A percentile compares a stretch with the other conserved stretches of the same genome.
Evolutionary conservation across 2,329 filamentous ascomycete species (phyloP).

Genomic region (Sclerotinia subarctica): DNA sequence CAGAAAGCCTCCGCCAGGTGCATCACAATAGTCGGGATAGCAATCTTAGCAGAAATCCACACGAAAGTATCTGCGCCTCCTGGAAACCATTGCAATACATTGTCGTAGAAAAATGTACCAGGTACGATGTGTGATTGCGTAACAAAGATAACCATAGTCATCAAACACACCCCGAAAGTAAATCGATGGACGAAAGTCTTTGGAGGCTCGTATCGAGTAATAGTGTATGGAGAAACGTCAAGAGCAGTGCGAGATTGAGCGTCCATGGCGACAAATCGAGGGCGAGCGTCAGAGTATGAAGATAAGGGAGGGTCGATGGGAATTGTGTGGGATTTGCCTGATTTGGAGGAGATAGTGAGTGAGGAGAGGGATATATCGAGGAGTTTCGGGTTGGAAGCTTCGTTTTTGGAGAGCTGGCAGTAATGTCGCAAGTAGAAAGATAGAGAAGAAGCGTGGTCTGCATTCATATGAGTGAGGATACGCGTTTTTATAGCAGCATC

Average conservation of each 20-base stretch:
- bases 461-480: conserved; percentile 83
- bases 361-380: conserved; percentile 61
- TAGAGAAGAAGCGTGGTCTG: conserved; percentile 72
- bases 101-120: conserved; percentile 49
- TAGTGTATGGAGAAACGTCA: conserved; percentile 47
- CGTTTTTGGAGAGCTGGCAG: conserved; percentile 52
- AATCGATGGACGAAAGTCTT: conserved; percentile 44
- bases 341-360: conserved; percentile 58
- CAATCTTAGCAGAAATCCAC: conserved; percentile 56
- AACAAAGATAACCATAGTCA: conserved; percentile 52
- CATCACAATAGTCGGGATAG: conserved; percentile 57
- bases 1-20: conserved; percentile 63
- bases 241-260: conserved; percentile 56
- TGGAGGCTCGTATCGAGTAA: conserved; percentile 42
- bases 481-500: conserved; percentile 53
- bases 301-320: conserved; percentile 67
- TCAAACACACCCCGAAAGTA: conserved; percentile 52
- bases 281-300: conserved; percentile 64
- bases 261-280: conserved; percentile 72
- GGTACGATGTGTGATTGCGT: conserved; percentile 51
- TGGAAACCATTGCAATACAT: conserved; percentile 52
- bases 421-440: conserved; percentile 75
- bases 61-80: conserved; percentile 57
- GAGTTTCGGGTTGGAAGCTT: conserved; percentile 58
- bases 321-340: conserved; percentile 50